Percentiles rank a stretch among this genome's conserved stretches.
Conservation (phyloP, 75 land plant species). For the Selaginella tamariscina region DNA sequence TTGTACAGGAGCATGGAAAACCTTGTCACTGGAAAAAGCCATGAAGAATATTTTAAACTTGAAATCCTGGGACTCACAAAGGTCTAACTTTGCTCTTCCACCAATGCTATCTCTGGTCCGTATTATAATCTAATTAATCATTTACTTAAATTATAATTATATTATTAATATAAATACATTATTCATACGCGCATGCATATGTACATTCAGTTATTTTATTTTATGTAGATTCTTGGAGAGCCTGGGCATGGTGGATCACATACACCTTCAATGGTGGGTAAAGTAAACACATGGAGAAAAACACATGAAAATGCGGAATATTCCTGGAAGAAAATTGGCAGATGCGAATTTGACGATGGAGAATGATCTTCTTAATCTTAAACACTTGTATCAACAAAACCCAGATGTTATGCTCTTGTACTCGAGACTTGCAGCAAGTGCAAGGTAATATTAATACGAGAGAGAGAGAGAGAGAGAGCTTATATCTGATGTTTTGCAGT, state of each 20-base stretch:
- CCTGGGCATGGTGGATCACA: constrained; percentile 95
- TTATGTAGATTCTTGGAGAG: constrained; percentile 69
- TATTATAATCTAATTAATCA: background rate
- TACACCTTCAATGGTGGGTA: constrained; percentile 98
- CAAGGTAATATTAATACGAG: no score
- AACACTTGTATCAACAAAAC: constrained; percentile 34
- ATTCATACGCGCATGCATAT: no score
- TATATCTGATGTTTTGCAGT: no score
- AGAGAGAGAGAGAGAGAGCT: no score
- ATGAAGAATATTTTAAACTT: background rate
- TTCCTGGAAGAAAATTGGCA: constrained; percentile 55
- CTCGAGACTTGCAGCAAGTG: constrained; percentile 46
- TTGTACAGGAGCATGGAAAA: background rate
- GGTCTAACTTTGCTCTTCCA: background rate
- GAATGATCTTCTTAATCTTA: constrained; percentile 37
- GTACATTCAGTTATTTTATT: no score
- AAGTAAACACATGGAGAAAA: constrained; percentile 83
- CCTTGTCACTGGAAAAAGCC: background rate
- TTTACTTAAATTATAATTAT: no score
- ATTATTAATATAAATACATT: no score
- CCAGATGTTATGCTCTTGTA: constrained; percentile 36
- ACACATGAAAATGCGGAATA: constrained; percentile 40
- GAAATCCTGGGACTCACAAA: background rate
- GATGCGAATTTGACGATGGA: constrained; percentile 61
- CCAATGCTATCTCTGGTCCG: background rate